A percentile compares a stretch with the other conserved stretches of the same genome.
phyloP scores from a whole-genome alignment of 805 yeast genomes.

The Metschnikowia proteae region DNA sequence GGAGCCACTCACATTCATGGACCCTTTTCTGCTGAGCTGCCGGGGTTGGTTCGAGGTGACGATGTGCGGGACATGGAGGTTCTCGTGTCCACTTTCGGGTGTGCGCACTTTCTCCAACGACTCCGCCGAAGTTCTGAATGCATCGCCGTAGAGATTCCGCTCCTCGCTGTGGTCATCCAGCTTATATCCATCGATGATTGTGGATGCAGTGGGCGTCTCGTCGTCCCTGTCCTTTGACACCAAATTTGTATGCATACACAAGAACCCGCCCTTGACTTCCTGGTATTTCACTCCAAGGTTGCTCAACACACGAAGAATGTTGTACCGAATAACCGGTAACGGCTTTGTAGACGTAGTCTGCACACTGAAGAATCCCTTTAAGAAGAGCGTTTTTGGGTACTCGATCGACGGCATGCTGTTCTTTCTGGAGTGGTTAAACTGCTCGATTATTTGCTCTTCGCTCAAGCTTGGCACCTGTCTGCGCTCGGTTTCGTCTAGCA shows the following conservation, averaged over 20 bases:
- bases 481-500: slow-evolving; percentile 36
- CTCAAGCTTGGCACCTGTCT: slow-evolving; percentile 34
- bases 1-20: slow-evolving; percentile 29
- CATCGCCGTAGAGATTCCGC: slow-evolving; percentile 36
- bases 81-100: slow-evolving; percentile 20
- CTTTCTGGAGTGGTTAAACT: slow-evolving; percentile 53
- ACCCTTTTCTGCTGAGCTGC: slow-evolving; percentile 37
- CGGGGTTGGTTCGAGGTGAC: slow-evolving; percentile 16
- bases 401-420: slow-evolving; percentile 93
- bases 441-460: slow-evolving; percentile 41
- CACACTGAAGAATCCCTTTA: slow-evolving; percentile 91
- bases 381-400: slow-evolving; percentile 82
- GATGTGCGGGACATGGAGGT: slow-evolving; percentile 12
- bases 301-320: slow-evolving; percentile 71
- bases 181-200: slow-evolving; percentile 17
- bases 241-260: slow-evolving; percentile 56
- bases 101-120: slow-evolving; percentile 26
- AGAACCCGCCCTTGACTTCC: slow-evolving; percentile 92
- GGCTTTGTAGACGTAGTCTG: slow-evolving; percentile 94
- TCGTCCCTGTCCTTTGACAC: slow-evolving; percentile 27
- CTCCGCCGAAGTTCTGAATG: slow-evolving; percentile 33
- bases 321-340: slow-evolving; percentile 80
- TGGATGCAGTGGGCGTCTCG: slow-evolving; percentile 16
- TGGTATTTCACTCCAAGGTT: slow-evolving; percentile 75
- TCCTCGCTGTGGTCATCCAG: slow-evolving; percentile 28